Evolutionary conservation across 352 stramenopile species (phyloP).

Genomic region (Thalassiosira livingstoniorum): DNA sequence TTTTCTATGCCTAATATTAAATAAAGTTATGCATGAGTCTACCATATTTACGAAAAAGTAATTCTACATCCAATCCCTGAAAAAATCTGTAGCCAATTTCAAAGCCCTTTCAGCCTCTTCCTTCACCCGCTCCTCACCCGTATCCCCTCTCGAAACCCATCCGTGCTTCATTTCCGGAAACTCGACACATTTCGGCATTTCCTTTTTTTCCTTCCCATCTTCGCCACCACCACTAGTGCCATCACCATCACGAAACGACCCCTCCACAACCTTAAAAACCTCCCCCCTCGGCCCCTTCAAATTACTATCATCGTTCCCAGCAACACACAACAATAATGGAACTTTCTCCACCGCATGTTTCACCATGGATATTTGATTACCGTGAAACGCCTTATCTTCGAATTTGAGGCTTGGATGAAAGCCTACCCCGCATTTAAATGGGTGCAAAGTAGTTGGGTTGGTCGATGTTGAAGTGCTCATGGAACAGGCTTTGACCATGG

Average conservation of each 20-base stretch:
- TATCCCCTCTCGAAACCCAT: conserved; percentile 61
- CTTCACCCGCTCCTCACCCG: conserved; percentile 32
- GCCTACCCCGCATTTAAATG: conserved; percentile 48
- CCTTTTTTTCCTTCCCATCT: neutral
- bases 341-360: conserved; percentile 7
- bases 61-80: conserved; percentile 52
- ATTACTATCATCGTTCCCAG: conserved; percentile 60
- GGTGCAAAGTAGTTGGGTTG: no score
- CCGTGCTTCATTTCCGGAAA: conserved; percentile 68
- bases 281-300: conserved; percentile 44
- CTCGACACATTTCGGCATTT: conserved; percentile 42
- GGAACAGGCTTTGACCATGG: conserved; percentile 48
- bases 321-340: conserved; percentile 55
- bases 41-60: no score
- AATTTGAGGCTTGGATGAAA: conserved; percentile 58
- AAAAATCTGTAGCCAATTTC: conserved; percentile 47
- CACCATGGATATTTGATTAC: conserved; percentile 36
- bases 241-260: conserved; percentile 29
- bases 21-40: no score
- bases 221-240: no score
- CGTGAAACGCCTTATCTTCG: conserved; percentile 51
- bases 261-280: conserved; percentile 36
- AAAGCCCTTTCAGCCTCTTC: conserved; percentile 51
- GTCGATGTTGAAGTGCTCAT: no score
- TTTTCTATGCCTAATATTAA: no score